Base-by-base conservation (phyloP, 140 eudicot species). In the Cichorium intybus region DNA sequence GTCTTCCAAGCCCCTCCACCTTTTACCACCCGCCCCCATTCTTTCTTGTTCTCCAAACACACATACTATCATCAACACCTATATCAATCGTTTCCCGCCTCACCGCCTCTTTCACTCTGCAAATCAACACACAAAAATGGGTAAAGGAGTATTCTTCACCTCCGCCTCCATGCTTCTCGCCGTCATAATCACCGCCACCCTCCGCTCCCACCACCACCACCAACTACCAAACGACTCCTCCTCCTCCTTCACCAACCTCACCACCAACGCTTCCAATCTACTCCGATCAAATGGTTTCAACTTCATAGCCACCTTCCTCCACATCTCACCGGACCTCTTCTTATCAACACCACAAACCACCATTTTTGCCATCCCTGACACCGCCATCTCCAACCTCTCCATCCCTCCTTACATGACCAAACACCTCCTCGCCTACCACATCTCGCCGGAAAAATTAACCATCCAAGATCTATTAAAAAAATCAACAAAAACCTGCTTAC, bases 261-360 rank as follows among this genome's bases (percentile, higher is more conserved):
- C 60, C 29, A n/a, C 75, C 66, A 85, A 75, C 78, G 85, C 94
- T 66, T 76, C 96, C 50, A 65, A 18, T 2, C 64, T 84, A 3
- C 89, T 88, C 60, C 82, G 89, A 24, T 51, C 64, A 73, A 80
- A 80, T 39, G 87, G 89, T 27, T 88, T 71, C 82, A 80, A 71
- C 66, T 23, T 61, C 73, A 43, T 66, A 24, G 86, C 92, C 63
- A 85, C 92, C 60, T 82, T 88, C 75, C 94, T 84, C 72, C 89
- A 75, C 47, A 35, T 82, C 75, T 77, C 89, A n/a, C 94, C 94
- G 6, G 85, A 82, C 0, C 79, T 85, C 82, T 77, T 82, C 80
- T 70, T 73, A 11, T 57, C 85, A 3, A 15, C 75, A 21, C 79
- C 83, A 18, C 52, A 79, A 67, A 22, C 87, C 66, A 88, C 96